These are phyloP conservation scores for Sanghuangporus sanghuang DNA, from an alignment of 1,284 basidiomycete species.

Conservation along the genomic window DNA sequence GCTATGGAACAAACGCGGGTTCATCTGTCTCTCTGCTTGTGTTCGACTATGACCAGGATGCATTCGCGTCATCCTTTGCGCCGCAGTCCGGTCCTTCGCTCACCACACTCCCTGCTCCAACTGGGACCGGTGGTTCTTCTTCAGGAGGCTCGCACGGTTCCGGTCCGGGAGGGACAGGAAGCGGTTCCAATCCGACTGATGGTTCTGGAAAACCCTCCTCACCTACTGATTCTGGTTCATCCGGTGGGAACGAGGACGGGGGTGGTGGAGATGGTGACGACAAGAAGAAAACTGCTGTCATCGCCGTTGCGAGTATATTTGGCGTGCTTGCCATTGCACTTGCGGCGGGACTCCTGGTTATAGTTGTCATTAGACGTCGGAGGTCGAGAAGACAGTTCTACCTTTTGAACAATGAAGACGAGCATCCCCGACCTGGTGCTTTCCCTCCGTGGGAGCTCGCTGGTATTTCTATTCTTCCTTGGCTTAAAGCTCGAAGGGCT, in stretches of 20 bases:
- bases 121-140: slow-evolving; percentile 6
- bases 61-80: slow-evolving; percentile 28
- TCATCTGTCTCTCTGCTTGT: slow-evolving; percentile 47
- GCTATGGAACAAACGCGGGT: slow-evolving; percentile 49
- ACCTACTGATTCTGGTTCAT: background rate
- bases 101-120: slow-evolving; percentile 19
- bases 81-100: slow-evolving; percentile 26
- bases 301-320: slow-evolving; percentile 53
- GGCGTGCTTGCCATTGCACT: slow-evolving; percentile 25
- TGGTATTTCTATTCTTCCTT: slow-evolving; percentile 4
- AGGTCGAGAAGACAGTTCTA: slow-evolving; percentile 20
- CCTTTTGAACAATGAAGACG: slow-evolving; percentile 21
- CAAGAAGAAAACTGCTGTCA: slow-evolving; percentile 33
- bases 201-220: background rate
- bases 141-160: slow-evolving; percentile 17
- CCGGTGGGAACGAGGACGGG: background rate
- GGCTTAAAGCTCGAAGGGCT: slow-evolving; percentile 7
- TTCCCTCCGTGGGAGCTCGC: background rate
- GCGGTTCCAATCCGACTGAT: background rate
- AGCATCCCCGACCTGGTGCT: background rate
- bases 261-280: background rate
- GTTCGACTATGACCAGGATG: slow-evolving; percentile 40
- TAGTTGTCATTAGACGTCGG: slow-evolving; percentile 21
- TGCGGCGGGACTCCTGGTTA: slow-evolving; percentile 19
- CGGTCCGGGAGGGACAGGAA: slow-evolving; percentile 2